Conservation (phyloP, 2,329 filamentous ascomycete species). For the Phyllosticta citrichinensis region DNA sequence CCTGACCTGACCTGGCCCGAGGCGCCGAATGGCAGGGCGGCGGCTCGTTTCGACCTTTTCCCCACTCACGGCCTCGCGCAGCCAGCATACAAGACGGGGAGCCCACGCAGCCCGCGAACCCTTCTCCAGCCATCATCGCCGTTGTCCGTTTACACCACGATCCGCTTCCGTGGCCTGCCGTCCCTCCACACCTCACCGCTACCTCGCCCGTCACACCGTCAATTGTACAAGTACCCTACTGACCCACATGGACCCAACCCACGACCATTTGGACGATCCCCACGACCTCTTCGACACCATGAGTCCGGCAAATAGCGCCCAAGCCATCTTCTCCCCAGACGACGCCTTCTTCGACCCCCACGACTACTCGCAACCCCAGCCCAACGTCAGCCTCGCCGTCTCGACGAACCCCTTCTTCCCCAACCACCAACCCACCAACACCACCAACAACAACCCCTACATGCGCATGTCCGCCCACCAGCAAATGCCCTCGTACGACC, state of each 20-base stretch:
- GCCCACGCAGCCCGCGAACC: conserved; percentile 7
- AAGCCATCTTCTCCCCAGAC: conserved; percentile 43
- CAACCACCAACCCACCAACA: conserved; percentile 8
- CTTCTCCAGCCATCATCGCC: conserved; percentile 6
- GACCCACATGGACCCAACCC: conserved; percentile 30
- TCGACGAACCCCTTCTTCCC: conserved; percentile 38
- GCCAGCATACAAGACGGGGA: conserved; percentile 7
- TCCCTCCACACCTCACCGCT: conserved; percentile 3
- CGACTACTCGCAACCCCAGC: conserved; percentile 29
- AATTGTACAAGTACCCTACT: conserved; percentile 26
- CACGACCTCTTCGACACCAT: conserved; percentile 34
- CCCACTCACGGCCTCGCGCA: background rate
- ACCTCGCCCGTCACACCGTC: conserved; percentile 24
- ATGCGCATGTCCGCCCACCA: conserved; percentile 48
- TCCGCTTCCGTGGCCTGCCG: conserved; percentile 6
- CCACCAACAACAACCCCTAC: conserved; percentile 48
- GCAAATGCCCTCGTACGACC: conserved; percentile 32
- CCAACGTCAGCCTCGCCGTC: conserved; percentile 16
- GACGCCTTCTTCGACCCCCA: conserved; percentile 42
- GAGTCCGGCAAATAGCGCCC: conserved; percentile 37
- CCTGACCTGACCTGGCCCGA: conserved; percentile 6
- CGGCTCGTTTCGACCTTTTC: background rate
- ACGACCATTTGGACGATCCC: conserved; percentile 4
- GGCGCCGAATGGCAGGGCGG: conserved; percentile 7
- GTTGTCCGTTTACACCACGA: conserved; percentile 7